phyloP scores from a whole-genome alignment of 2,329 filamentous ascomycete genomes.

The Talaromyces sp. region DNA sequence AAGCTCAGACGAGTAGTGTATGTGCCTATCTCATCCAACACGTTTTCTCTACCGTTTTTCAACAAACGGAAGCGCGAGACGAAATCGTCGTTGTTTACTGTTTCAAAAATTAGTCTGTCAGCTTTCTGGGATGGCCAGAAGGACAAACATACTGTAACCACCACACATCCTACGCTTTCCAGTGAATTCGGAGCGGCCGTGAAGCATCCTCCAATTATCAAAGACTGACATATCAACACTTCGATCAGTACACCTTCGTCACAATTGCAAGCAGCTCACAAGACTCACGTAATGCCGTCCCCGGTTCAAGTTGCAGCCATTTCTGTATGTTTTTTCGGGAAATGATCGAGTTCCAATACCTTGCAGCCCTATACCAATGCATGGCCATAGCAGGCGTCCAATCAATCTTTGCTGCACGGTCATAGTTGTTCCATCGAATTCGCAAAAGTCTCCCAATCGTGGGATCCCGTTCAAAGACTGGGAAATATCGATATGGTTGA shows the following conservation, averaged over 20 bases:
- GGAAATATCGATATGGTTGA: conserved; percentile 66
- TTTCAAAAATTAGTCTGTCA: background rate
- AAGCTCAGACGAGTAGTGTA: background rate
- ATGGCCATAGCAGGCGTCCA: conserved; percentile 52
- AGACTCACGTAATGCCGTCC: conserved; percentile 68
- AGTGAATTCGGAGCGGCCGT: conserved; percentile 79
- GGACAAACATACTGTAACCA: conserved; percentile 69
- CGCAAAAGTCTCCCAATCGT: conserved; percentile 53
- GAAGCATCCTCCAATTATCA: conserved; percentile 92
- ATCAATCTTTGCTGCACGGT: conserved; percentile 67
- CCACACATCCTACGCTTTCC: conserved; percentile 87
- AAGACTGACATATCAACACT: conserved; percentile 63
- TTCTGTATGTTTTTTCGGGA: conserved; percentile 57
- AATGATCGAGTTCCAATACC: conserved; percentile 70
- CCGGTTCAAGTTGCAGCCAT: conserved; percentile 78
- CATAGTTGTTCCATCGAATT: conserved; percentile 91
- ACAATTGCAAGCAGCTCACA: background rate
- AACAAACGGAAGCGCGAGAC: conserved; percentile 72
- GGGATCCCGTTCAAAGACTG: conserved; percentile 66
- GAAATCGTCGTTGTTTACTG: conserved; percentile 79
- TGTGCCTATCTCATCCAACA: conserved; percentile 36
- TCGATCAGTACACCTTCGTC: background rate
- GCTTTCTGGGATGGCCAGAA: background rate
- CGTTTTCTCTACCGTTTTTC: conserved; percentile 53
- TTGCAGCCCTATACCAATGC: conserved; percentile 77